A percentile compares a stretch with the other conserved stretches of the same genome.
Conservation (phyloP, 1,284 basidiomycete genomes). For the Ustanciosporium gigantosporum region DNA sequence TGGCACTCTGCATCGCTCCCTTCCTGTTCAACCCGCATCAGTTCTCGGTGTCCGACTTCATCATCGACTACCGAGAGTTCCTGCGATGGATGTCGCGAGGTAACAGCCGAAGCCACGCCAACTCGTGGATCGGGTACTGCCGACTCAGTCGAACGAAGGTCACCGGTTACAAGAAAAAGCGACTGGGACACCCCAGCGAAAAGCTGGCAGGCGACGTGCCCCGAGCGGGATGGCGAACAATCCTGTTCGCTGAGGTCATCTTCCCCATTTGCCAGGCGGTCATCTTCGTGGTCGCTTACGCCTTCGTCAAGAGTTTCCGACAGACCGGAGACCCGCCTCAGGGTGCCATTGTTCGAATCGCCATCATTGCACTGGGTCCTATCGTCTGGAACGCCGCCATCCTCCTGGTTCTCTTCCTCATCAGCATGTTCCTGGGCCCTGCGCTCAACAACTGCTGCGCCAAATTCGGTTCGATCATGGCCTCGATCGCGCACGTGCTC, state of each 20-base stretch:
- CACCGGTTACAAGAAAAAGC: constrained; percentile 61
- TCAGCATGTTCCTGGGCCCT: constrained; percentile 89
- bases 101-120: constrained; percentile 60
- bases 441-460: constrained; percentile 73
- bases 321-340: constrained; percentile 52
- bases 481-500: constrained; percentile 56
- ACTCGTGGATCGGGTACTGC: constrained; percentile 62
- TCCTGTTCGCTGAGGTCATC: constrained; percentile 56
- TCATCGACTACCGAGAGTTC: constrained; percentile 62
- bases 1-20: constrained; percentile 58
- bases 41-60: constrained; percentile 59
- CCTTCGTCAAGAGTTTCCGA: constrained; percentile 60
- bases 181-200: constrained; percentile 60
- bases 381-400: constrained; percentile 93
- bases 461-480: constrained; percentile 60
- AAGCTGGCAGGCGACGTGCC: constrained; percentile 60
- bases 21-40: constrained; percentile 62
- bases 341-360: constrained; percentile 85
- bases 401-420: constrained; percentile 80
- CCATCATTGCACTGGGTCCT: constrained; percentile 88
- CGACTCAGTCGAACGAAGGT: constrained; percentile 60
- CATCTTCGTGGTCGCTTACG: constrained; percentile 59
- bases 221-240: constrained; percentile 59
- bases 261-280: constrained; percentile 56
- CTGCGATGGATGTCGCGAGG: constrained; percentile 61